Evolutionary conservation across 371 early-diverging fungal species (phyloP), one percentile per base, ranked within the genome.

Genomic region (Mortierella sp.): DNA sequence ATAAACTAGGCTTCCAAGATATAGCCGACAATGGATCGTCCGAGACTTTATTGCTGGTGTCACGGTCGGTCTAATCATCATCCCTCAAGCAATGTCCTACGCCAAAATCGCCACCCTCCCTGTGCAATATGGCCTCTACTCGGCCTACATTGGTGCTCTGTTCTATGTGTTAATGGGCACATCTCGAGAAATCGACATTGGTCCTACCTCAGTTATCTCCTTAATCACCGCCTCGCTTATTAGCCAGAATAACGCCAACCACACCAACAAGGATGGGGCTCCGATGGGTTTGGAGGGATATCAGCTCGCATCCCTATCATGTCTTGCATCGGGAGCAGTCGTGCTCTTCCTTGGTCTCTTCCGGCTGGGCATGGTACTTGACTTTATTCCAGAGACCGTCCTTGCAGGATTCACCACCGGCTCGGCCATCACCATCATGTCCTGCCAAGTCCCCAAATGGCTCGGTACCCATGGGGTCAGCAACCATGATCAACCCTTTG

Each of bases 151-250:
- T 23, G 93, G 94, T 15, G 83, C 87, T 4, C 72, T 89, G 16
- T 29, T 93, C 30, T 95, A 96, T 75, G 87, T 85, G 59, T 76
- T 95, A 29, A 92, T 95, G 77, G 95, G 92, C 44, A 94, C 95
- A 0, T 91, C 93, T 45, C 93, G 93, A 71, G 96, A 95, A 72
- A 93, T 94, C 26, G 92, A 93, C 25, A 92, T 95, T 61, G 96
- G 97, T 18, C 94, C 96, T 0, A 93, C 94, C 15, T 94, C 96
- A 29, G 95, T 96, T n/a, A 89, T 95, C 80, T 92, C 94, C 4
- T 83, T 92, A 21, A 81, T 95, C 14, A 84, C 91, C 57, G 93
- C 92, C 44, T 91, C 94, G 66, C 83, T 90, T n/a, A 68, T 94
- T 15, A 83, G 84, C 23, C 70, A 82, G 19, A 77, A 37, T 37